These are phyloP conservation scores for Pseudogymnoascus destructans DNA, from an alignment of 2,329 filamentous ascomycete genomes.

Conservation along the genomic window DNA sequence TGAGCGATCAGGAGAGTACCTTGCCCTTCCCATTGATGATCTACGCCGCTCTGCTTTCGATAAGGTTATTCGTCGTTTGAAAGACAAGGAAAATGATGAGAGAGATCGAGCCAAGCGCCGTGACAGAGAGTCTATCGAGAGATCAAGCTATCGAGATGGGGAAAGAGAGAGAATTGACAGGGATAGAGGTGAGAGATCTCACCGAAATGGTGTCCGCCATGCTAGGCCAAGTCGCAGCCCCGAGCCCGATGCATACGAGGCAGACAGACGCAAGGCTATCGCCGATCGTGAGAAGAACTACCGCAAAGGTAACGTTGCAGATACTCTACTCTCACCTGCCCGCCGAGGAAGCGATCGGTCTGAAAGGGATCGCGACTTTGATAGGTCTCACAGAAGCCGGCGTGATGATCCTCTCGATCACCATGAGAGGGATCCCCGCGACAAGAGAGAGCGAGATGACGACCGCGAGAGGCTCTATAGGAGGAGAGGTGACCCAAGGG, in stretches of 20 bases:
- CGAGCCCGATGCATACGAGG: constrained; percentile 90
- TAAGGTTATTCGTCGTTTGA: constrained; percentile 79
- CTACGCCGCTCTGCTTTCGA: constrained; percentile 75
- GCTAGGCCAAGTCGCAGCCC: constrained; percentile 67
- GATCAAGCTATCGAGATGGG: constrained; percentile 30
- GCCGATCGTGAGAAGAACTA: constrained; percentile 91
- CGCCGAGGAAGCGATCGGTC: constrained; percentile 20
- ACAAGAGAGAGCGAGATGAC: constrained; percentile 76
- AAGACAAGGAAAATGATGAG: constrained; percentile 83
- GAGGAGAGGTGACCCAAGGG: constrained; percentile 62
- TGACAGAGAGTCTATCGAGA: constrained; percentile 38
- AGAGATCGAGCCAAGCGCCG: constrained; percentile 46
- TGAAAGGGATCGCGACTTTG: constrained; percentile 35
- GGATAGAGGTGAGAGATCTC: constrained; percentile 48
- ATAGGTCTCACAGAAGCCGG: constrained; percentile 33
- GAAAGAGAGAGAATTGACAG: constrained; percentile 45
- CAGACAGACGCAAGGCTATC: constrained; percentile 83
- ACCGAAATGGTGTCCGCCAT: constrained; percentile 43
- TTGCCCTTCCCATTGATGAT: constrained; percentile 70
- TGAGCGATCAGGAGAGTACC: constrained; percentile 71
- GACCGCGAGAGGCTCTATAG: constrained; percentile 82
- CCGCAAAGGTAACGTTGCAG: constrained; percentile 62
- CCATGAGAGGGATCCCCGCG: constrained; percentile 53
- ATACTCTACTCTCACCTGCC: constrained; percentile 38
- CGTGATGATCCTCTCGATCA: constrained; percentile 49